Evolutionary conservation across 2,329 filamentous ascomycete genomes (phyloP).

Genomic region (Aspergillus udagawae): DNA sequence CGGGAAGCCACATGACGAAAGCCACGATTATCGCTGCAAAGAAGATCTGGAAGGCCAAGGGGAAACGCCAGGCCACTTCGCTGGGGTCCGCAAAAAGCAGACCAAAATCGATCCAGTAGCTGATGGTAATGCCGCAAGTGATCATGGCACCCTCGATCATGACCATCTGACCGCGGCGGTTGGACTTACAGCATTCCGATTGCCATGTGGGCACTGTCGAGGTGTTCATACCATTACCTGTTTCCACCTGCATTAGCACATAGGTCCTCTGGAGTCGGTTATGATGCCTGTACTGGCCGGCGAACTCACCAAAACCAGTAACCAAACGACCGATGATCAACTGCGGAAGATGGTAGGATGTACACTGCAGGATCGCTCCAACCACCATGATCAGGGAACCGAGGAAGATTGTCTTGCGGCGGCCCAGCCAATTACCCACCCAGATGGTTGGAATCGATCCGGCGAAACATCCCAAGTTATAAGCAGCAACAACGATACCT

Average conservation of each 20-base stretch:
- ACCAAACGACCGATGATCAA: slow-evolving; percentile 51
- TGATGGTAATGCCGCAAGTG: slow-evolving; percentile 48
- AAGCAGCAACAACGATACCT: slow-evolving; percentile 41
- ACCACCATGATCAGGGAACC: slow-evolving; percentile 49
- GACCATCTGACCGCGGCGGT: slow-evolving; percentile 49
- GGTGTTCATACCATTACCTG: slow-evolving; percentile 48
- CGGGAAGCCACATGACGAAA: slow-evolving; percentile 50
- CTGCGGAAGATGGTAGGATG: slow-evolving; percentile 46
- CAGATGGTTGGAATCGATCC: slow-evolving; percentile 50
- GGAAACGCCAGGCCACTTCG: slow-evolving; percentile 52
- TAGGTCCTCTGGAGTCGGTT: background rate
- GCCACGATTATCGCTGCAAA: slow-evolving; percentile 51
- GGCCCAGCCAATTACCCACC: slow-evolving; percentile 49
- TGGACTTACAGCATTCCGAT: slow-evolving; percentile 49
- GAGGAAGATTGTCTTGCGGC: slow-evolving; percentile 48
- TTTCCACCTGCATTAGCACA: background rate
- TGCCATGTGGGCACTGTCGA: slow-evolving; percentile 52
- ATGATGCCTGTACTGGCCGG: background rate
- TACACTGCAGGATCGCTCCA: slow-evolving; percentile 47
- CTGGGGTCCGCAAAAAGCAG: slow-evolving; percentile 50
- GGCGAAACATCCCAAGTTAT: slow-evolving; percentile 50
- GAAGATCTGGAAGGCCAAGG: slow-evolving; percentile 55
- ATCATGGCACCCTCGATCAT: slow-evolving; percentile 53
- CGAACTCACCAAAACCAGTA: slow-evolving; percentile 45
- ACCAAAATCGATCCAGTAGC: slow-evolving; percentile 51